These are phyloP conservation scores for Niveomyces coronatus DNA, from an alignment of 2,329 filamentous ascomycete species.

Conservation along the genomic window DNA sequence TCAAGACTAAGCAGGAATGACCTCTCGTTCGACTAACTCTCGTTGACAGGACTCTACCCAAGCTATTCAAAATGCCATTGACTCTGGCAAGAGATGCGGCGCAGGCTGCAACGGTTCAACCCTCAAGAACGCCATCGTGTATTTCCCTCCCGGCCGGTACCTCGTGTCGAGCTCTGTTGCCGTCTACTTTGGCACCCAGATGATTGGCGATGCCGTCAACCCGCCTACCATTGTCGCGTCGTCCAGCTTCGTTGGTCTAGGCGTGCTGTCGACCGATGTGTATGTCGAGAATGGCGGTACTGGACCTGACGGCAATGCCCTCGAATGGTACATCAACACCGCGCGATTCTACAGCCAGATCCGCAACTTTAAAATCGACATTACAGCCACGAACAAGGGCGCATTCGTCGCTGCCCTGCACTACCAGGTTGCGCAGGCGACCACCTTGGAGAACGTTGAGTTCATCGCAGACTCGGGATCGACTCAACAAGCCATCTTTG, in stretches of 20 bases:
- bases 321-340: slow-evolving; percentile 13
- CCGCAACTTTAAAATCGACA: slow-evolving; percentile 13
- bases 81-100: no score
- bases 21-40: no score
- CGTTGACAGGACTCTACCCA: slow-evolving; percentile 23
- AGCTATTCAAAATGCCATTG: slow-evolving; percentile 23
- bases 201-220: slow-evolving; percentile 26
- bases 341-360: slow-evolving; percentile 12
- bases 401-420: slow-evolving; percentile 9
- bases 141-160: slow-evolving; percentile 18
- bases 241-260: slow-evolving; percentile 8
- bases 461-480: slow-evolving; percentile 1
- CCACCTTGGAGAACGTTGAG: slow-evolving; percentile 13
- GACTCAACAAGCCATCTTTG: slow-evolving; percentile 7
- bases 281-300: slow-evolving; percentile 10
- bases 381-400: not conserved
- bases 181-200: slow-evolving; percentile 14
- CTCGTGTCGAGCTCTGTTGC: slow-evolving; percentile 13
- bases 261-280: slow-evolving; percentile 11
- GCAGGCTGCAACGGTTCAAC: not conserved
- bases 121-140: slow-evolving; percentile 15
- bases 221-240: slow-evolving; percentile 7
- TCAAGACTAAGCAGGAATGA: no score
- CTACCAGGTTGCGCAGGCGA: slow-evolving; percentile 16
- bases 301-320: slow-evolving; percentile 8